A percentile compares a stretch with the other conserved stretches of the same genome.
Evolutionary conservation across 164 flowering plant genomes (phyloP).

Genomic region (Vitis amurensis): DNA sequence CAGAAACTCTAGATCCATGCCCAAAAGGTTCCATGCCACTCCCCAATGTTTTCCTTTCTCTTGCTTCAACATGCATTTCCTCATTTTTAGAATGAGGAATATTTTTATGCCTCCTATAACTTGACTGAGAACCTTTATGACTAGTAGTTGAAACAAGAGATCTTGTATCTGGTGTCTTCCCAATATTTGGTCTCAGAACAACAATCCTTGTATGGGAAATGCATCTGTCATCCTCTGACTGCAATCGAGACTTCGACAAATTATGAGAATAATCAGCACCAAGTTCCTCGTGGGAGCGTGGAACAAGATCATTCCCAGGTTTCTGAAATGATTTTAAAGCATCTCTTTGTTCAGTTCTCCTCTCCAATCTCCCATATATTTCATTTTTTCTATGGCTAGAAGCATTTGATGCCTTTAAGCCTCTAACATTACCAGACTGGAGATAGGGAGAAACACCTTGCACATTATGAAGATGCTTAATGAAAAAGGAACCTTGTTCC

Average conservation of each 20-base stretch:
- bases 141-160: slow-evolving; percentile 3
- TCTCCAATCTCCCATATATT: slow-evolving; percentile 1
- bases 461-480: background rate
- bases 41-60: slow-evolving; percentile 11
- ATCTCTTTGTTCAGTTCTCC: background rate
- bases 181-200: slow-evolving; percentile 21
- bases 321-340: slow-evolving; percentile 8
- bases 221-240: background rate
- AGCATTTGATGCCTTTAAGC: slow-evolving; percentile 7
- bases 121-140: slow-evolving; percentile 1
- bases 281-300: slow-evolving; percentile 1
- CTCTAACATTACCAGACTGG: background rate
- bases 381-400: background rate
- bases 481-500: slow-evolving; percentile 5
- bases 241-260: slow-evolving; percentile 5
- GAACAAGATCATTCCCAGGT: slow-evolving; percentile 2
- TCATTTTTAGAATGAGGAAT: background rate
- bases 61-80: background rate
- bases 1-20: slow-evolving; percentile 5
- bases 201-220: slow-evolving; percentile 10
- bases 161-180: slow-evolving; percentile 5
- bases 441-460: background rate
- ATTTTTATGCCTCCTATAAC: slow-evolving; percentile 11
- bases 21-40: slow-evolving; percentile 2
- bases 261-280: background rate